A percentile compares a stretch with the other conserved stretches of the same genome.
These are phyloP conservation scores for Plasmodium coatneyi DNA, from an alignment of 169 alveolate species.

Conservation along the genomic window DNA sequence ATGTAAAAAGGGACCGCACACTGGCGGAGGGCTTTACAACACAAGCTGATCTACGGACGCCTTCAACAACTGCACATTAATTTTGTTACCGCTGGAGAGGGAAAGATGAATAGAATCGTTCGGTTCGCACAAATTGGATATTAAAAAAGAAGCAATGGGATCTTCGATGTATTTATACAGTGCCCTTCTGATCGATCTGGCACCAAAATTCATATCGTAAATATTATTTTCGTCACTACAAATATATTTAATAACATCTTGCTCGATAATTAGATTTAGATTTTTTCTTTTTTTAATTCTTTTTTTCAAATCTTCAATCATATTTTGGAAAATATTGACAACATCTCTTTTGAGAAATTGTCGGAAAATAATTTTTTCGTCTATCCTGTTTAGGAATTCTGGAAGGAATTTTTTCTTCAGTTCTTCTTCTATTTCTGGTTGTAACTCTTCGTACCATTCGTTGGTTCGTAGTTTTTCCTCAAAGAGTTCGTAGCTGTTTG, in stretches of 20 bases:
- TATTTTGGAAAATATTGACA: conserved; percentile 78
- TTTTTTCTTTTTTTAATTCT: conserved; percentile 75
- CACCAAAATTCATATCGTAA: conserved; percentile 74
- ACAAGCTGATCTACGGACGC: neutral
- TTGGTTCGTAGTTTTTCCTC: conserved; percentile 67
- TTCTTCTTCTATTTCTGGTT: conserved; percentile 77
- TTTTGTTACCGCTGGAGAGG: conserved; percentile 17
- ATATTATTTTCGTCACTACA: conserved; percentile 66
- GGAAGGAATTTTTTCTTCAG: conserved; percentile 78
- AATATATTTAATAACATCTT: conserved; percentile 38
- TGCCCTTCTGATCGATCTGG: conserved; percentile 73
- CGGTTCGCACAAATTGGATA: conserved; percentile 47
- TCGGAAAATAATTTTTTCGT: conserved; percentile 82
- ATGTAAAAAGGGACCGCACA: neutral
- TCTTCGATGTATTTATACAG: conserved; percentile 61
- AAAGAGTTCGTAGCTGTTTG: conserved; percentile 7
- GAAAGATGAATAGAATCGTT: conserved; percentile 46
- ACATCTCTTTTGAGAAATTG: conserved; percentile 81
- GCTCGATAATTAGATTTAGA: conserved; percentile 40
- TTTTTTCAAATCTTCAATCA: conserved; percentile 69
- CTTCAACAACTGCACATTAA: conserved; percentile 18
- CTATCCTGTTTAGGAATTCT: conserved; percentile 86
- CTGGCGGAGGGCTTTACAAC: neutral
- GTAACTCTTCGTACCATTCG: conserved; percentile 70
- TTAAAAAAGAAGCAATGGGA: conserved; percentile 65